Evolutionary conservation across 2,329 filamentous ascomycete species (phyloP).

Genomic region (Lachnellula subtilissima): DNA sequence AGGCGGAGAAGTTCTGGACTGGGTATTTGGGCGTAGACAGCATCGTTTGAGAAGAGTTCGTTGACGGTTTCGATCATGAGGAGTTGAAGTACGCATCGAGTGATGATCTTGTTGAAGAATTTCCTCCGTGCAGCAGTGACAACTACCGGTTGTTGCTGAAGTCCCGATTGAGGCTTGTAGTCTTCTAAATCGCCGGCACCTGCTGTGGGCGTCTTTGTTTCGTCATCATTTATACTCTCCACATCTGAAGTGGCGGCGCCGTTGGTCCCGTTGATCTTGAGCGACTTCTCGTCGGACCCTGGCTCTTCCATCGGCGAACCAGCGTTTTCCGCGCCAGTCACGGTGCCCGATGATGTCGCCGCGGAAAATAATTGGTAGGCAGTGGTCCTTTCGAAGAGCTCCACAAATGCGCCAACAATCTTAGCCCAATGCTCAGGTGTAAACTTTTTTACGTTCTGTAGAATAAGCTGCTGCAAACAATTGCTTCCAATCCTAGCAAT

Average conservation of each 20-base stretch:
- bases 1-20: constrained; percentile 82
- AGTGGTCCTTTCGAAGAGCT: constrained; percentile 90
- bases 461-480: constrained; percentile 90
- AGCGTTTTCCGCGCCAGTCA: constrained; percentile 50
- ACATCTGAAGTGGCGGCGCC: constrained; percentile 31
- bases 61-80: constrained; percentile 99
- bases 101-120: constrained; percentile 99
- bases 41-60: constrained; percentile 95
- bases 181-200: constrained; percentile 55
- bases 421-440: constrained; percentile 82
- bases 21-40: constrained; percentile 89
- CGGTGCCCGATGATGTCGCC: constrained; percentile 48
- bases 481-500: constrained; percentile 98
- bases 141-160: constrained; percentile 84
- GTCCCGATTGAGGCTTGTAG: constrained; percentile 70
- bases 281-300: constrained; percentile 44
- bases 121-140: constrained; percentile 89
- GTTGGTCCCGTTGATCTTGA: constrained; percentile 56
- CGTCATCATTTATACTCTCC: constrained; percentile 29
- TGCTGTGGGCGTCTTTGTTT: constrained; percentile 25
- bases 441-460: constrained; percentile 96
- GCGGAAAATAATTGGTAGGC: constrained; percentile 94
- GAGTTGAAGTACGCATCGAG: constrained; percentile 92
- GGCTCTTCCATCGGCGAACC: constrained; percentile 26
- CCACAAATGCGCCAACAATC: constrained; percentile 92